phyloP scores from a whole-genome alignment of 148 eudicot genomes.

The Fagopyrum tataricum region DNA sequence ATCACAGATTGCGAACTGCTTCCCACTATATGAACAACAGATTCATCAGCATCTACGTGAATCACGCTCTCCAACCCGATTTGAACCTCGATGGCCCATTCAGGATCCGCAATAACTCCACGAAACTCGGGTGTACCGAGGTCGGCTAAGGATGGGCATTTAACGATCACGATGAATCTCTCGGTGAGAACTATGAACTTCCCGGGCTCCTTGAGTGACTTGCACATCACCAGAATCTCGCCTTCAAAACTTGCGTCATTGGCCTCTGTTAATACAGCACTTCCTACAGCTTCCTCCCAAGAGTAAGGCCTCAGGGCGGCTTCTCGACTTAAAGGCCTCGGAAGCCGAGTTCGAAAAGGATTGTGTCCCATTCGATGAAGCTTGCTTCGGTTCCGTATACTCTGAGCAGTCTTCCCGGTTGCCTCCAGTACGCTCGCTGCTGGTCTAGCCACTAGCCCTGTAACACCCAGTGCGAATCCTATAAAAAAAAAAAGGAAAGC shows the following conservation, averaged over 20 bases:
- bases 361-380: constrained; percentile 53
- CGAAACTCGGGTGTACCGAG: constrained; percentile 53
- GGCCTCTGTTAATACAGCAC: constrained; percentile 50
- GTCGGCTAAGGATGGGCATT: constrained; percentile 52
- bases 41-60: constrained; percentile 50
- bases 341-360: constrained; percentile 71
- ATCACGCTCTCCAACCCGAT: constrained; percentile 73
- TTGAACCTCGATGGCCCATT: constrained; percentile 60
- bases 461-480: constrained; percentile 92
- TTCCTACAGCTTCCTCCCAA: constrained; percentile 92
- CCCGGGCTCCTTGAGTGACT: constrained; percentile 56
- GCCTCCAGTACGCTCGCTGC: constrained; percentile 97
- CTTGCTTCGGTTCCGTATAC: constrained; percentile 87
- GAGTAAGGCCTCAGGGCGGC: constrained; percentile 70
- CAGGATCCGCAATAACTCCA: constrained; percentile 71
- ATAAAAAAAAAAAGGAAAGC: constrained; percentile 17
- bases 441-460: constrained; percentile 94
- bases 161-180: constrained; percentile 50
- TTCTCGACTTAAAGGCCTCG: constrained; percentile 67
- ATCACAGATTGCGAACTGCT: constrained; percentile 52
- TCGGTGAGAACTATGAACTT: constrained; percentile 54
- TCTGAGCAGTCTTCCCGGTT: constrained; percentile 92
- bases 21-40: constrained; percentile 73
- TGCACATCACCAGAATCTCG: constrained; percentile 59
- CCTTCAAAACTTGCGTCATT: constrained; percentile 46